These are phyloP conservation scores for Epipyxis sp. DNA, from an alignment of 108 stramenopile genomes.

Conservation along the genomic window DNA sequence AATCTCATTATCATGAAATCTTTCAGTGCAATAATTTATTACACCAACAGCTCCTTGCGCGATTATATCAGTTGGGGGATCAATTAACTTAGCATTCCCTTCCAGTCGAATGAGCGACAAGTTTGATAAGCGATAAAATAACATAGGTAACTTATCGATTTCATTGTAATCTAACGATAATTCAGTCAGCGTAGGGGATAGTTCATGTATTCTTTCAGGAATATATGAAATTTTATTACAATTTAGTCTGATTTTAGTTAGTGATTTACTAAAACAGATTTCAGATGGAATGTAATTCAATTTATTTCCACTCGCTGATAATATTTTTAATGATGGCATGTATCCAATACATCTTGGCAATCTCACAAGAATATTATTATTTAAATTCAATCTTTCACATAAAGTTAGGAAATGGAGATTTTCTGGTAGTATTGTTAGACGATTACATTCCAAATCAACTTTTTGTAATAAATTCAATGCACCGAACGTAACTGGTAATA, in stretches of 20 bases:
- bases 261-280: background rate
- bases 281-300: background rate
- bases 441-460: conserved; percentile 17
- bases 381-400: conserved; percentile 5
- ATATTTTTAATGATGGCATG: conserved; percentile 3
- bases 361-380: background rate
- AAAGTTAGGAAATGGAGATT: background rate
- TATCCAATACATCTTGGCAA: conserved; percentile 6
- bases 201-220: conserved; percentile 13
- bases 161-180: conserved; percentile 18
- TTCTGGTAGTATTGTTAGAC: background rate
- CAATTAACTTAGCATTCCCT: conserved; percentile 5
- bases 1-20: background rate
- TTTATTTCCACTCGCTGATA: conserved; percentile 17
- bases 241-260: background rate
- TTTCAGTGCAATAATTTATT: background rate
- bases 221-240: conserved; percentile 10
- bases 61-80: conserved; percentile 7
- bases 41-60: conserved; percentile 16
- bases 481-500: conserved; percentile 3
- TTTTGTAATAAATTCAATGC: background rate
- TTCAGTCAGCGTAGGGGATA: background rate
- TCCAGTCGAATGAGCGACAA: conserved; percentile 1
- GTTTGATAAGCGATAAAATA: background rate
- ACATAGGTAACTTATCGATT: background rate